Conservation (phyloP, 768 basidiomycete genomes). For the Suillus spraguei region DNA sequence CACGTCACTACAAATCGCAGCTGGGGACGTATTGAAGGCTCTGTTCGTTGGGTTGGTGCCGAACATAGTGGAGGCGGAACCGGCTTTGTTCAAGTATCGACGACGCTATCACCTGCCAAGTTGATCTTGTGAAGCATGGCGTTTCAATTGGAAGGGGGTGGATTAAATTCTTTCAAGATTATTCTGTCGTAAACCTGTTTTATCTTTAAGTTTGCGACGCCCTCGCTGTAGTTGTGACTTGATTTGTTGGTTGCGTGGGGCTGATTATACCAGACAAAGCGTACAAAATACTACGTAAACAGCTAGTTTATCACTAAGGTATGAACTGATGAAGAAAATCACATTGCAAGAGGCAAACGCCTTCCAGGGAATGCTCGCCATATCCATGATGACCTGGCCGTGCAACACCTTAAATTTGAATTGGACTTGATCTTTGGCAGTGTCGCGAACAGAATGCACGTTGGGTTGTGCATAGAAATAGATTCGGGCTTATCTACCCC, state of each 20-base stretch:
- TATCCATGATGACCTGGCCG: constrained; percentile 95
- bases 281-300: background rate
- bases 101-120: constrained; percentile 8
- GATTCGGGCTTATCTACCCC: background rate
- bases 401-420: constrained; percentile 64
- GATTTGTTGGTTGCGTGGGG: background rate
- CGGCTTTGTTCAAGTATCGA: background rate
- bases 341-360: background rate
- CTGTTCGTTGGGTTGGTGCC: constrained; percentile 8
- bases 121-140: constrained; percentile 7
- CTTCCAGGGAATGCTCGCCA: constrained; percentile 74
- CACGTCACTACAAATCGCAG: background rate
- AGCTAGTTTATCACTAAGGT: no score
- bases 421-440: background rate
- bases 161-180: background rate
- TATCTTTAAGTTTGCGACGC: background rate
- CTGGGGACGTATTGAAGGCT: constrained; percentile 6
- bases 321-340: constrained; percentile 12
- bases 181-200: background rate
- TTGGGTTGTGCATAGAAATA: background rate
- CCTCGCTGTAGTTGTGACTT: background rate
- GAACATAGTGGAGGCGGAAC: background rate
- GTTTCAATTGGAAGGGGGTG: background rate
- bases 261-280: background rate
- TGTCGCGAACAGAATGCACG: background rate